These are phyloP conservation scores for Botrytis fabae DNA, from an alignment of 2,329 filamentous ascomycete genomes.

Conservation along the genomic window DNA sequence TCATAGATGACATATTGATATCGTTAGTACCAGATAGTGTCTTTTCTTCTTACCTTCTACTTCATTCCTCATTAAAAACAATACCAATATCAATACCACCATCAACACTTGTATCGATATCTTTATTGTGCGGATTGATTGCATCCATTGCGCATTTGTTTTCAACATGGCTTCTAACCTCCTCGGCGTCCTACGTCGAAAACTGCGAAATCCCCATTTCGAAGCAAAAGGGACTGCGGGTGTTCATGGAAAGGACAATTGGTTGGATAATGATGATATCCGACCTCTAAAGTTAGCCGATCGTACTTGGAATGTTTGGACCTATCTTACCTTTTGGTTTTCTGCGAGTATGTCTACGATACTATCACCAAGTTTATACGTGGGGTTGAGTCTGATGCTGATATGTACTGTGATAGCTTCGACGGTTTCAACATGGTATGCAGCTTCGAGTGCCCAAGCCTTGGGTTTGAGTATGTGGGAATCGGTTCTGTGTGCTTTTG, in stretches of 20 bases:
- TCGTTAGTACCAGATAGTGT: not conserved
- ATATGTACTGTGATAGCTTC: conserved; percentile 31
- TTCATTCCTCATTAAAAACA: not conserved
- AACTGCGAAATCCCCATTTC: conserved; percentile 27
- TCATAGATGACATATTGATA: not conserved
- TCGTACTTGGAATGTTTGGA: conserved; percentile 45
- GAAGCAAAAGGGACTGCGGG: conserved; percentile 31
- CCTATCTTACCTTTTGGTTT: conserved; percentile 40
- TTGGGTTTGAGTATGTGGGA: conserved; percentile 53
- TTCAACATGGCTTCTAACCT: not conserved
- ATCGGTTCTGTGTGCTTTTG: conserved; percentile 45
- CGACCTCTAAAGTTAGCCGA: conserved; percentile 44
- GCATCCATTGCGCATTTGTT: not conserved
- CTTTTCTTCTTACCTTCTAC: not conserved
- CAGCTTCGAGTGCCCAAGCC: conserved; percentile 44
- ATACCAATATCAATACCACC: not conserved
- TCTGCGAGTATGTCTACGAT: conserved; percentile 16
- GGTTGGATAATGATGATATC: conserved; percentile 47
- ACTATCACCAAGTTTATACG: not conserved
- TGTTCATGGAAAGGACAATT: conserved; percentile 38
- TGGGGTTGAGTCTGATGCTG: not conserved
- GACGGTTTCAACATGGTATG: conserved; percentile 45
- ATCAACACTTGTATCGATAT: not conserved
- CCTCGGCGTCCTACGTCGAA: not conserved
- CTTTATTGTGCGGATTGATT: not conserved